These are phyloP conservation scores for Breynia disticha DNA, from an alignment of 441 rosid species.

Conservation along the genomic window DNA sequence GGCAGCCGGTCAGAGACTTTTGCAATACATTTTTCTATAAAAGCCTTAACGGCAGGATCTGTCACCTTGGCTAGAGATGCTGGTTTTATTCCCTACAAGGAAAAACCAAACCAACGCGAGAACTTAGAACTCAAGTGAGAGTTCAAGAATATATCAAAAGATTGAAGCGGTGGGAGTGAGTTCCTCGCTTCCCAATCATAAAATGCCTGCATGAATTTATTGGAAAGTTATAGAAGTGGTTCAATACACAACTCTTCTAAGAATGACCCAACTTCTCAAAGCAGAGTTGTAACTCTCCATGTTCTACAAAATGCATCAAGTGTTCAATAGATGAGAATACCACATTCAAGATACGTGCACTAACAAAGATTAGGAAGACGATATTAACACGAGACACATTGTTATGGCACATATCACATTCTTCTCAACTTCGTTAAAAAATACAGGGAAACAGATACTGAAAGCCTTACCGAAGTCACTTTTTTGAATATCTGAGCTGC, in stretches of 20 bases:
- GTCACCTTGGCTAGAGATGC: constrained; percentile 73
- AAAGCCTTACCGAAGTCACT: constrained; percentile 49
- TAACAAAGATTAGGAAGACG: too few relatives aligned
- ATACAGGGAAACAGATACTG: background rate
- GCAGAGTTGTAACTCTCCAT: too few relatives aligned
- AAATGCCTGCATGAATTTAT: background rate
- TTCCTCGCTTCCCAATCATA: background rate
- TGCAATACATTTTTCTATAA: constrained; percentile 88
- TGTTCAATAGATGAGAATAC: too few relatives aligned
- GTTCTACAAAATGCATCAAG: too few relatives aligned
- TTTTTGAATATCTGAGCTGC: constrained; percentile 78
- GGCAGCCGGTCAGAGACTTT: constrained; percentile 58
- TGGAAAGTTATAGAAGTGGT: background rate
- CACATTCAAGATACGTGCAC: too few relatives aligned
- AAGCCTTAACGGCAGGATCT: constrained; percentile 49
- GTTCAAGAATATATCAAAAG: background rate
- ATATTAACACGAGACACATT: background rate
- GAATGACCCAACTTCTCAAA: too few relatives aligned
- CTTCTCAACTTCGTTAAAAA: background rate
- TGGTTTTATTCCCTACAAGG: constrained; percentile 73
- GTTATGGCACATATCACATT: background rate
- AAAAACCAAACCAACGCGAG: constrained; percentile 6
- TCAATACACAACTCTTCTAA: too few relatives aligned
- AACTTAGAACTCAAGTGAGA: constrained; percentile 4
- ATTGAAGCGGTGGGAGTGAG: background rate